Conservation (phyloP, 2,329 filamentous ascomycete genomes). For the Cladosporium sp. region DNA sequence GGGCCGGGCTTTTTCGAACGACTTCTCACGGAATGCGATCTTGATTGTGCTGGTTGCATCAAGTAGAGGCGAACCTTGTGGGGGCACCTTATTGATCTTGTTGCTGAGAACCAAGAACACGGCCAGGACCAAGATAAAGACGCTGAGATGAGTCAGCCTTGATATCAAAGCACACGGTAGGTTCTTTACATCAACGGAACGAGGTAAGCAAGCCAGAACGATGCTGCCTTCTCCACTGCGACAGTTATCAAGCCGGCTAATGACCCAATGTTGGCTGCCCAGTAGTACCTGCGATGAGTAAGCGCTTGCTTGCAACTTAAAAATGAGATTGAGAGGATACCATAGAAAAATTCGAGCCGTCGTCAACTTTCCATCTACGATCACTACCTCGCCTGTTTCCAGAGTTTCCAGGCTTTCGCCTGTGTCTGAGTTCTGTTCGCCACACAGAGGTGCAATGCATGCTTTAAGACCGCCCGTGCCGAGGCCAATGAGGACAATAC, state of each 20-base stretch:
- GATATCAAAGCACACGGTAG: no score
- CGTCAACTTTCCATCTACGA: conserved; percentile 39
- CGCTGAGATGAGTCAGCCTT: neutral
- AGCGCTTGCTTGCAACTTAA: neutral
- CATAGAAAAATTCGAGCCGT: conserved; percentile 33
- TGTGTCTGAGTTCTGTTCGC: conserved; percentile 38
- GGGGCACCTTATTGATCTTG: neutral
- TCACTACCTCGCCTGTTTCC: conserved; percentile 38
- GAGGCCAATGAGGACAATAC: conserved; percentile 62
- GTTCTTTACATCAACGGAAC: neutral
- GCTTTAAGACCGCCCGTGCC: conserved; percentile 75
- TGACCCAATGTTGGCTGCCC: neutral
- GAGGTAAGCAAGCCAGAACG: neutral
- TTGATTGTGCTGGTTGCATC: neutral
- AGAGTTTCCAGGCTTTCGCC: conserved; percentile 33
- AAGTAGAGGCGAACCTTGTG: neutral
- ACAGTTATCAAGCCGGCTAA: neutral
- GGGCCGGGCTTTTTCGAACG: conserved; percentile 68
- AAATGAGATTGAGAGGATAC: neutral
- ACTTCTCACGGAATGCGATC: conserved; percentile 34
- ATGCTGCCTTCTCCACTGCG: neutral
- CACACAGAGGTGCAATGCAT: conserved; percentile 55
- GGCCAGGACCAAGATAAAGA: neutral
- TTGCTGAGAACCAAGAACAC: neutral
- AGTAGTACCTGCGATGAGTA: neutral